Percentiles rank a stretch among this genome's conserved stretches.
Evolutionary conservation across 148 eudicot genomes (phyloP).

Genomic region (Vaccinium myrtillus): DNA sequence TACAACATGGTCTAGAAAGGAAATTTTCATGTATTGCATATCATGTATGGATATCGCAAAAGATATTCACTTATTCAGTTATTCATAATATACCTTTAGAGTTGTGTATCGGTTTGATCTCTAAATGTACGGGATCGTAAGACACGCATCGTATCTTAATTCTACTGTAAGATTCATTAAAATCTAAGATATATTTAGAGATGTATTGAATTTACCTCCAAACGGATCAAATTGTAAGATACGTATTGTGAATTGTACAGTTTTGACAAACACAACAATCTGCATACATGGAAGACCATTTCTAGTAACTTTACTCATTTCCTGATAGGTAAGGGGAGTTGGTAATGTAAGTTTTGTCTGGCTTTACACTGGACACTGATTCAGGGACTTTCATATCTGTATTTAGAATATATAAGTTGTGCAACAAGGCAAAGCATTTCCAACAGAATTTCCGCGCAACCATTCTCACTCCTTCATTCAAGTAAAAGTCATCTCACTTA

Average conservation of each 20-base stretch:
- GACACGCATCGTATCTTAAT: neutral
- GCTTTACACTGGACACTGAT: neutral
- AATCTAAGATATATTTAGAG: neutral
- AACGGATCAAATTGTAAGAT: neutral
- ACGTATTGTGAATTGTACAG: neutral
- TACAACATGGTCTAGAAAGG: neutral
- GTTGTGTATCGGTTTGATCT: neutral
- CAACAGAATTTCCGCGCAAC: neutral
- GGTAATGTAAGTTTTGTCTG: neutral
- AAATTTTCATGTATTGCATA: neutral
- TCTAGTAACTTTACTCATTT: neutral
- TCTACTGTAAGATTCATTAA: neutral
- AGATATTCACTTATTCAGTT: neutral
- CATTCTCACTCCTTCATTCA: neutral
- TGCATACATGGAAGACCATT: neutral
- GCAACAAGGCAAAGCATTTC: neutral
- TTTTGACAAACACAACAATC: neutral
- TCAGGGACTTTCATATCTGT: neutral
- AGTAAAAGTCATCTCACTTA: neutral
- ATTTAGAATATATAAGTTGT: neutral
- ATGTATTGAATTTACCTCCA: neutral
- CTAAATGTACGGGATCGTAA: neutral
- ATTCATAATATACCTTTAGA: no score
- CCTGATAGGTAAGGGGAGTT: neutral
- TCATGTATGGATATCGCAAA: neutral